These are phyloP conservation scores for Phytophthora sp. DNA, from an alignment of 352 stramenopile genomes.

Conservation along the genomic window DNA sequence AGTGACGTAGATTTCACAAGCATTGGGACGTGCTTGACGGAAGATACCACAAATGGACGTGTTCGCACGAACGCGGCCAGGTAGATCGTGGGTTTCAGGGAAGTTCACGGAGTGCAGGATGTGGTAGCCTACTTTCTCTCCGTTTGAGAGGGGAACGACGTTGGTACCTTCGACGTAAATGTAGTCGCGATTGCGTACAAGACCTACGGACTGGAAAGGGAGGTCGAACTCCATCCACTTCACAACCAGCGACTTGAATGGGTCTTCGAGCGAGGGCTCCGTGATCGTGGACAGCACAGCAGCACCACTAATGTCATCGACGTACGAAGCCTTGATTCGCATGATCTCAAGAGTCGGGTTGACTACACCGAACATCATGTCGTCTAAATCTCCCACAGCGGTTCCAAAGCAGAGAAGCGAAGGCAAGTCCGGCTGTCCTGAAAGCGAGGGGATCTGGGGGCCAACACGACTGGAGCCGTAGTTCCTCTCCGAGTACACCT, in stretches of 20 bases:
- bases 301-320: conserved; percentile 52
- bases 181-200: conserved; percentile 54
- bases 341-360: conserved; percentile 54
- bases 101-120: conserved; percentile 51
- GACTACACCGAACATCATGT: conserved; percentile 63
- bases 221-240: conserved; percentile 59
- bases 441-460: conserved; percentile 11
- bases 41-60: conserved; percentile 51
- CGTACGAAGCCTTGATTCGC: conserved; percentile 56
- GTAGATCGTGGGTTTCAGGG: conserved; percentile 39
- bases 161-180: conserved; percentile 56
- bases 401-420: conserved; percentile 42
- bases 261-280: conserved; percentile 42
- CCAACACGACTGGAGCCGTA: conserved; percentile 20
- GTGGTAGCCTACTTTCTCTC: conserved; percentile 46
- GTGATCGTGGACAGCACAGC: conserved; percentile 46
- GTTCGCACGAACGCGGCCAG: conserved; percentile 39
- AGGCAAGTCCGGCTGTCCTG: conserved; percentile 18
- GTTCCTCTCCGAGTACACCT: conserved; percentile 33
- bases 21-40: conserved; percentile 29
- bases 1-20: conserved; percentile 44
- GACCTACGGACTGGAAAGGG: conserved; percentile 25
- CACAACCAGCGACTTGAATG: conserved; percentile 60
- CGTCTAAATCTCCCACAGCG: conserved; percentile 44
- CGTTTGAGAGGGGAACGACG: conserved; percentile 32